A percentile compares a stretch with the other conserved stretches of the same genome.
Conservation (phyloP, 805 yeast genomes). For the Candida dendrica region DNA sequence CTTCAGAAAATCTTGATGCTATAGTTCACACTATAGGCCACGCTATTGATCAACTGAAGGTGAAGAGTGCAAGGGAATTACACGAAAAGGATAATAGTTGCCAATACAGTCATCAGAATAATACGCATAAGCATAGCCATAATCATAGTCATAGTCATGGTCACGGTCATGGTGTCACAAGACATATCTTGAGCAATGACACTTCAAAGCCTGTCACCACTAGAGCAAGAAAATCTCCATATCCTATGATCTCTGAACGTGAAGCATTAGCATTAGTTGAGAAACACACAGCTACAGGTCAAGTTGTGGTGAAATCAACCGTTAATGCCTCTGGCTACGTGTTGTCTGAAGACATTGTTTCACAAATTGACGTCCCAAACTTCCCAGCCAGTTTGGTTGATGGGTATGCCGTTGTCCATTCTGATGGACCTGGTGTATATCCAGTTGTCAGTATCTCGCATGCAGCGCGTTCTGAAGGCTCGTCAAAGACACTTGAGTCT, state of each 20-base stretch:
- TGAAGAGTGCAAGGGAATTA: slow-evolving; percentile 30
- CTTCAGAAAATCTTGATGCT: slow-evolving; percentile 35
- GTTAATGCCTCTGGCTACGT: slow-evolving; percentile 29
- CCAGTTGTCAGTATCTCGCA: slow-evolving; percentile 35
- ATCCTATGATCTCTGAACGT: slow-evolving; percentile 35
- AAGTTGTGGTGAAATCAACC: slow-evolving; percentile 17
- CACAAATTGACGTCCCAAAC: slow-evolving; percentile 36
- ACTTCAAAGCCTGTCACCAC: slow-evolving; percentile 29
- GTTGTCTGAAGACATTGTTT: slow-evolving; percentile 33
- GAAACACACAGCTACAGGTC: slow-evolving; percentile 25
- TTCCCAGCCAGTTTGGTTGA: slow-evolving; percentile 51
- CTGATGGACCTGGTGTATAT: slow-evolving; percentile 39
- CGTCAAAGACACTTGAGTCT: slow-evolving; percentile 11
- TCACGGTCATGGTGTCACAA: slow-evolving; percentile 23
- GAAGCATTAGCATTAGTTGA: slow-evolving; percentile 31
- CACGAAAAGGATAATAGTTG: slow-evolving; percentile 21
- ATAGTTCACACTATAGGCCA: slow-evolving; percentile 31
- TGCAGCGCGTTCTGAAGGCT: slow-evolving; percentile 26
- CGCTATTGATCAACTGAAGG: slow-evolving; percentile 32
- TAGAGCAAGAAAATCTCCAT: slow-evolving; percentile 42
- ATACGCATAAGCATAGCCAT: slow-evolving; percentile 8
- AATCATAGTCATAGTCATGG: slow-evolving; percentile 4
- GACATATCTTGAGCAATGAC: slow-evolving; percentile 32
- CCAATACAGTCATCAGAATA: slow-evolving; percentile 2
- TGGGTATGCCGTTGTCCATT: slow-evolving; percentile 42